Evolutionary conservation across 2,329 filamentous ascomycete genomes (phyloP).

Genomic region (Alternaria rosae): DNA sequence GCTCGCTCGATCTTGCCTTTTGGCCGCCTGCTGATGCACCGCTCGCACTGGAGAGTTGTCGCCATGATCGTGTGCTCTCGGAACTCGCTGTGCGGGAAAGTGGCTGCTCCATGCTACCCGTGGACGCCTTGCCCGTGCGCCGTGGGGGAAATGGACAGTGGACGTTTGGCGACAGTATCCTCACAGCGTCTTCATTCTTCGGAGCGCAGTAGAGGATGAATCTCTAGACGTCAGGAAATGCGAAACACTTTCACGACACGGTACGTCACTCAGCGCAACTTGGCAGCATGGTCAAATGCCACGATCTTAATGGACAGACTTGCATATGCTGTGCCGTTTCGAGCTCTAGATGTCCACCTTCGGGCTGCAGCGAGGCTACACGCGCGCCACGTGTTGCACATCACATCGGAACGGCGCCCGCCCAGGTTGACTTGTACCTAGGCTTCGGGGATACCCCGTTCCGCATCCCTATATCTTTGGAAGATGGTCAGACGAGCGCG

Average conservation of each 20-base stretch:
- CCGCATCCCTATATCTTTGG: neutral
- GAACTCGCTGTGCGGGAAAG: slow-evolving; percentile 47
- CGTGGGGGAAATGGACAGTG: slow-evolving; percentile 5
- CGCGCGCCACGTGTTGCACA: slow-evolving; percentile 16
- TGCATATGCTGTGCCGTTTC: slow-evolving; percentile 19
- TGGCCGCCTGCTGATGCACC: slow-evolving; percentile 50
- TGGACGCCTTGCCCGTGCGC: slow-evolving; percentile 13
- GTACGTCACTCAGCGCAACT: slow-evolving; percentile 23
- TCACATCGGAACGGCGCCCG: slow-evolving; percentile 5
- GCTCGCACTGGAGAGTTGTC: slow-evolving; percentile 59
- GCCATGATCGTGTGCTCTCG: slow-evolving; percentile 52
- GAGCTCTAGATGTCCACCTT: slow-evolving; percentile 10
- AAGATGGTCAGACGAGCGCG: neutral
- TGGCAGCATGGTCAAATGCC: slow-evolving; percentile 22
- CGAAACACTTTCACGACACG: slow-evolving; percentile 1
- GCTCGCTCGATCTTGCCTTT: slow-evolving; percentile 67
- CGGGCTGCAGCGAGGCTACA: slow-evolving; percentile 6
- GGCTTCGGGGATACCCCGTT: neutral
- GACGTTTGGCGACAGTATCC: slow-evolving; percentile 2
- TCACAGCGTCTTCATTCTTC: slow-evolving; percentile 3
- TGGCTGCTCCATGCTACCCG: slow-evolving; percentile 33
- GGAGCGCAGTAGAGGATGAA: neutral
- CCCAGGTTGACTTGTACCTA: neutral
- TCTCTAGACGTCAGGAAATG: neutral
- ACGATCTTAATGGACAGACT: slow-evolving; percentile 20